Percentiles rank a stretch among this genome's conserved stretches.
These are phyloP conservation scores for Kazachstania kunashirensis DNA, from an alignment of 805 yeast species.

Conservation along the genomic window DNA sequence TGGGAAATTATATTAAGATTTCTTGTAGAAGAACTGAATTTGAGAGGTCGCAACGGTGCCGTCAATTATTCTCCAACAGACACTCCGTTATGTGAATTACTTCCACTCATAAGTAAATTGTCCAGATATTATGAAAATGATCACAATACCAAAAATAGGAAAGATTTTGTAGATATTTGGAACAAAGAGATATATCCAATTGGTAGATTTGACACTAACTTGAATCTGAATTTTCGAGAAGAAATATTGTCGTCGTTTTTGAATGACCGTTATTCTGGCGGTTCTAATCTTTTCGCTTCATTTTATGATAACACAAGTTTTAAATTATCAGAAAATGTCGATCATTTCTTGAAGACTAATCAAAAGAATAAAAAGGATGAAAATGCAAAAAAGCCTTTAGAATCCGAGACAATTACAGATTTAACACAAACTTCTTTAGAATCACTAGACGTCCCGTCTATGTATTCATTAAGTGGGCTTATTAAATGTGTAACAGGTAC, in stretches of 20 bases:
- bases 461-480: background rate
- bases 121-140: slow-evolving; percentile 1
- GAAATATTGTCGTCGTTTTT: slow-evolving; percentile 10
- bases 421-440: background rate
- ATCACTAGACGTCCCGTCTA: background rate
- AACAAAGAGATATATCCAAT: slow-evolving; percentile 13
- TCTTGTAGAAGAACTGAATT: slow-evolving; percentile 13
- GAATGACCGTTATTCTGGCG: slow-evolving; percentile 9
- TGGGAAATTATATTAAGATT: slow-evolving; percentile 23
- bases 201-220: slow-evolving; percentile 8
- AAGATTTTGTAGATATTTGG: slow-evolving; percentile 12
- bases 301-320: slow-evolving; percentile 20
- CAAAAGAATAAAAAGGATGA: background rate
- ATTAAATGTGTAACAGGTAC: background rate
- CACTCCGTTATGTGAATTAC: slow-evolving; percentile 3
- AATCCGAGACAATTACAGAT: too few relatives aligned
- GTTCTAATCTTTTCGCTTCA: slow-evolving; percentile 19
- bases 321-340: slow-evolving; percentile 10
- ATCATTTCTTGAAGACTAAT: slow-evolving; percentile 4
- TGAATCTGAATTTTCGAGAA: slow-evolving; percentile 12
- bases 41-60: background rate
- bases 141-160: background rate
- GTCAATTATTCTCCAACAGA: slow-evolving; percentile 4
- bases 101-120: slow-evolving; percentile 4
- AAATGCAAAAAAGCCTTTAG: too few relatives aligned